Conservation (phyloP, 768 basidiomycete genomes). For the Tricholoma terreum region DNA sequence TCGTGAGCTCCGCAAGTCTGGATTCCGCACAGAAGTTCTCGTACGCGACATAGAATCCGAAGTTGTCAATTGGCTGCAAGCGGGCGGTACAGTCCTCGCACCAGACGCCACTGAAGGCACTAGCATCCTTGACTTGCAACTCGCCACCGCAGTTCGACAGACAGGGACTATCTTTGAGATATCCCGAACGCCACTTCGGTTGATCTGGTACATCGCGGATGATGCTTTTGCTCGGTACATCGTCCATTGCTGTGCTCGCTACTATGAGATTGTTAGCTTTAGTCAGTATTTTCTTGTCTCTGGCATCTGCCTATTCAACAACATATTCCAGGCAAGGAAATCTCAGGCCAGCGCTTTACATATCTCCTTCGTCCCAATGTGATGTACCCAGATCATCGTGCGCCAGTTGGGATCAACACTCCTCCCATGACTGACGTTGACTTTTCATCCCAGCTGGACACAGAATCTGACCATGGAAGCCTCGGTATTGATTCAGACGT, state of each 20-base stretch:
- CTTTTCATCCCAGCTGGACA: constrained; percentile 46
- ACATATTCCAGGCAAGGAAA: constrained; percentile 50
- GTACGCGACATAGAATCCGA: constrained; percentile 68
- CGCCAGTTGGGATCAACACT: constrained; percentile 51
- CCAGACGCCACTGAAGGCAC: constrained; percentile 39
- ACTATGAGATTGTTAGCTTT: constrained; percentile 77
- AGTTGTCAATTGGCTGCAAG: constrained; percentile 59
- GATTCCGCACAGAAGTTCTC: constrained; percentile 57
- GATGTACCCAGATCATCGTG: constrained; percentile 52
- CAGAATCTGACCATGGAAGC: constrained; percentile 48
- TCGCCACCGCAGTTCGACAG: constrained; percentile 48
- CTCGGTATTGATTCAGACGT: constrained; percentile 50
- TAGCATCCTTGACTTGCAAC: constrained; percentile 12
- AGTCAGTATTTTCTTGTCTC: constrained; percentile 45
- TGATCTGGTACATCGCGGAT: constrained; percentile 70
- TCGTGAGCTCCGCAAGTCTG: constrained; percentile 57
- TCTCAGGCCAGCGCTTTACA: constrained; percentile 59
- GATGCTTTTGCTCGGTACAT: constrained; percentile 78
- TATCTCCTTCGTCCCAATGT: constrained; percentile 80
- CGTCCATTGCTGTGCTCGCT: constrained; percentile 79
- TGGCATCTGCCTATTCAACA: neutral
- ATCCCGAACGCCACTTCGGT: constrained; percentile 57
- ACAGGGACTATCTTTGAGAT: constrained; percentile 62
- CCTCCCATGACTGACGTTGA: constrained; percentile 72
- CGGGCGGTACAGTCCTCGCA: constrained; percentile 51